Evolutionary conservation across 179 eudicot genomes (phyloP).

Genomic region (Beta macrorhiza): DNA sequence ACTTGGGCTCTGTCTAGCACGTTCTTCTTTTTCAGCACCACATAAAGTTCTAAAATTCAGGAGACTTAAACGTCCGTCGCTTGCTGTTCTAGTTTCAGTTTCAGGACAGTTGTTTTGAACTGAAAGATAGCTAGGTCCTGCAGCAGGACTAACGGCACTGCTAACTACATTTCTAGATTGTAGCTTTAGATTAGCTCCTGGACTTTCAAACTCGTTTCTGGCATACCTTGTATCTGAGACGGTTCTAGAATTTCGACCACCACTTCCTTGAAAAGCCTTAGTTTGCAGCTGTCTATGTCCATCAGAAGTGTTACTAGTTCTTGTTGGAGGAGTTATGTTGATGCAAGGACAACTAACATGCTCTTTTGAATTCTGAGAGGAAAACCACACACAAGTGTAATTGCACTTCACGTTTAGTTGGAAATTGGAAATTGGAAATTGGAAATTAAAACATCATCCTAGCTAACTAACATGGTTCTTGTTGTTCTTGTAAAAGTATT

Average conservation of each 20-base stretch:
- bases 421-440: too few species aligned
- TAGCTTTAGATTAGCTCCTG: background rate
- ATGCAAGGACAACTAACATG: background rate
- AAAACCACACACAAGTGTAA: background rate
- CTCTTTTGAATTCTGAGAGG: conserved; percentile 2
- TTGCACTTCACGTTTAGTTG: background rate
- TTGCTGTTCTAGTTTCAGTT: background rate
- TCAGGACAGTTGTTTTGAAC: background rate
- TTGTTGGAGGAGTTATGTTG: background rate
- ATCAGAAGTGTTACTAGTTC: background rate
- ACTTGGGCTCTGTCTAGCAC: background rate
- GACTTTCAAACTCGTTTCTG: background rate
- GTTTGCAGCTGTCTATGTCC: too few species aligned
- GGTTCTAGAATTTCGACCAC: background rate
- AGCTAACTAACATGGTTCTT: too few species aligned
- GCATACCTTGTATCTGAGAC: background rate
- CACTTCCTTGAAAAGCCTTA: background rate
- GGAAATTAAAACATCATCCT: too few species aligned
- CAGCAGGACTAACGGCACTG: background rate
- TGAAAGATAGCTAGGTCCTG: background rate
- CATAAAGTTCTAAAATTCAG: background rate
- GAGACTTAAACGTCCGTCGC: background rate
- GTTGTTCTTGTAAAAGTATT: too few species aligned
- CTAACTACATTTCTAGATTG: background rate
- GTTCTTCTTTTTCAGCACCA: background rate